A percentile compares a stretch with the other conserved stretches of the same genome.
These are phyloP conservation scores for Clavaria fumosa DNA, from an alignment of 768 basidiomycete species.

Conservation along the genomic window DNA sequence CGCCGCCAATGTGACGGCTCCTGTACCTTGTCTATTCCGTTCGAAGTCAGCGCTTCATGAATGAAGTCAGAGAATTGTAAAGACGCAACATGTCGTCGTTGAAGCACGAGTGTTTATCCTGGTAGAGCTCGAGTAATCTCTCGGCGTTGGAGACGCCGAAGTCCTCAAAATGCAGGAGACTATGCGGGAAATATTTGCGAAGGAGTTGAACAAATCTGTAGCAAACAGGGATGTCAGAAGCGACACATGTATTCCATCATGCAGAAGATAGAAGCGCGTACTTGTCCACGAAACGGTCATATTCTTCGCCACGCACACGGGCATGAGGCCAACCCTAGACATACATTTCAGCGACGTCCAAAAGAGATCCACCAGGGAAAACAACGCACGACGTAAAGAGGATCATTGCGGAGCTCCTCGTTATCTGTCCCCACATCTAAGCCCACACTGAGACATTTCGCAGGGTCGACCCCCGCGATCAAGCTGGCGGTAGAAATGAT, in stretches of 20 bases:
- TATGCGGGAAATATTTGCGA: constrained; percentile 49
- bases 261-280: constrained; percentile 16
- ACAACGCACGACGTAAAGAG: constrained; percentile 47
- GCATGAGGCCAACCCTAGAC: constrained; percentile 55
- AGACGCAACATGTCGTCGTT: constrained; percentile 66
- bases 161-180: constrained; percentile 73
- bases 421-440: constrained; percentile 75
- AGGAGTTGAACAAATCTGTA: constrained; percentile 64
- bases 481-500: constrained; percentile 23
- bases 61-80: no score
- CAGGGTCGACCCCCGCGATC: constrained; percentile 51
- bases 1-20: constrained; percentile 58
- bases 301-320: constrained; percentile 56
- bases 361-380: not conserved
- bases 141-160: constrained; percentile 71
- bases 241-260: not conserved
- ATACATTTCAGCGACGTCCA: not conserved
- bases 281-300: constrained; percentile 68
- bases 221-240: not conserved
- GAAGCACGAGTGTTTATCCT: constrained; percentile 50
- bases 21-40: constrained; percentile 47
- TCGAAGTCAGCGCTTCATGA: no score
- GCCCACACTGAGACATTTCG: constrained; percentile 39
- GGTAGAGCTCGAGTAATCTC: constrained; percentile 45
- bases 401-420: constrained; percentile 41